Evolutionary conservation across 1,284 basidiomycete species (phyloP), one percentile per base, ranked within the genome.

Genomic region (Volvariella surrecta): DNA sequence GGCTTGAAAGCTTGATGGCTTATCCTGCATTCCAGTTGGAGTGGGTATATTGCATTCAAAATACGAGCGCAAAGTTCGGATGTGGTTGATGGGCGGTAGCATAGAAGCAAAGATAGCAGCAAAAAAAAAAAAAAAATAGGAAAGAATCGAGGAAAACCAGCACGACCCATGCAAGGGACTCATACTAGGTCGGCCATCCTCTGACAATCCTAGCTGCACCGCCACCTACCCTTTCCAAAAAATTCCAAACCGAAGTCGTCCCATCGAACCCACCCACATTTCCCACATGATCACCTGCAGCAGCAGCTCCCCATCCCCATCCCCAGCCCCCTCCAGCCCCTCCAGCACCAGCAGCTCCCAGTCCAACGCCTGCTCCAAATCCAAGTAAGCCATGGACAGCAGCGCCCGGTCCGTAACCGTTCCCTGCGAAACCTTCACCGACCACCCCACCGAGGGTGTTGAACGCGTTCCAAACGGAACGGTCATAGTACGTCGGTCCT

Each of bases 391-490:
- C 24, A 28, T 28, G 24, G 6, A 6, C 6, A 28, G 24, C 24
- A 28, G 24, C 24, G 24, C 6, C 24, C n/a, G n/a, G n/a, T n/a
- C n/a, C n/a, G n/a, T n/a, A n/a, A 11, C 24, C 24, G 24, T 39
- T 39, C 15, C 32, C 40, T 15, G 28, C 40, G 18, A 46, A 42
- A 3, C 45, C 45, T 34, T 46, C 45, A 3, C 45, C 45, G 6
- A 34, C 44, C 43, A 40, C 48, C 8, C 55, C 58, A 46, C 56
- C 58, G 3, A 54, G 51, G 17, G 72, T 64, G 54, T 89, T 89
- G 63, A 85, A 87, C 56, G 76, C 79, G 43, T 69, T 68, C 85
- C 86, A 89, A 19, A 82, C 81, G 7, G 73, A 70, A n/a, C 85
- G 77, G 54, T 89, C 85, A 52, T 84, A 81, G 50, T 79, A 79